A percentile compares a stretch with the other conserved stretches of the same genome.
phyloP scores from a whole-genome alignment of 345 rosid genomes.

The Gossypium rotundifolium region DNA sequence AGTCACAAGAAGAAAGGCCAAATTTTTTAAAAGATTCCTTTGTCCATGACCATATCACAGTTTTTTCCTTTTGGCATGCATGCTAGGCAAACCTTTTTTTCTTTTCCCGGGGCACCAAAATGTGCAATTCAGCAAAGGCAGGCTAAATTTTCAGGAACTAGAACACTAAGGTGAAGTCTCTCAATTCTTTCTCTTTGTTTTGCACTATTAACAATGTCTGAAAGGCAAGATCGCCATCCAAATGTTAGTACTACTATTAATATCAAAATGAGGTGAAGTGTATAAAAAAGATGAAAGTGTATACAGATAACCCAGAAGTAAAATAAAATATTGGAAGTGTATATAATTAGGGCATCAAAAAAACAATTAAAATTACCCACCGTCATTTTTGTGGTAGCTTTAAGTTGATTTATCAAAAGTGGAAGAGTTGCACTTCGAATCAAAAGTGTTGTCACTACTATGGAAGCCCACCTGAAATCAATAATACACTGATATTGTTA shows the following conservation, averaged over 20 bases:
- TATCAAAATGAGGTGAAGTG: no score
- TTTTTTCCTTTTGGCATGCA: not conserved
- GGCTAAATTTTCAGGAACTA: not conserved
- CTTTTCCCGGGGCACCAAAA: not conserved
- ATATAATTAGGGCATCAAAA: not conserved
- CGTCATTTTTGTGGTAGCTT: conserved; percentile 61
- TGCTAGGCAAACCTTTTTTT: not conserved
- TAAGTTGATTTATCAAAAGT: conserved; percentile 65
- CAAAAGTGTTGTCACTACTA: conserved; percentile 57
- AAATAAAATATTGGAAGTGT: not conserved
- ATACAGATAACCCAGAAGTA: no score
- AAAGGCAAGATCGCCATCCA: not conserved
- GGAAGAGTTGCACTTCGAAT: conserved; percentile 67
- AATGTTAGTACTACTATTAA: not conserved
- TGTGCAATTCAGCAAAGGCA: not conserved
- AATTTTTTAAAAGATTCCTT: not conserved
- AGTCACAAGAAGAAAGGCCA: not conserved
- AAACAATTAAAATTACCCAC: conserved; percentile 33
- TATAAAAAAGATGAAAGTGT: no score
- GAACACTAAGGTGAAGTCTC: not conserved
- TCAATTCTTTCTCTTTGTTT: not conserved
- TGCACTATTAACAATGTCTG: not conserved
- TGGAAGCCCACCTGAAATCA: conserved; percentile 78
- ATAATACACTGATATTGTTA: not conserved
- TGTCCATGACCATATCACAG: not conserved